Conservation (phyloP, 2,329 filamentous ascomycete species). For the Helotiales sp. region DNA sequence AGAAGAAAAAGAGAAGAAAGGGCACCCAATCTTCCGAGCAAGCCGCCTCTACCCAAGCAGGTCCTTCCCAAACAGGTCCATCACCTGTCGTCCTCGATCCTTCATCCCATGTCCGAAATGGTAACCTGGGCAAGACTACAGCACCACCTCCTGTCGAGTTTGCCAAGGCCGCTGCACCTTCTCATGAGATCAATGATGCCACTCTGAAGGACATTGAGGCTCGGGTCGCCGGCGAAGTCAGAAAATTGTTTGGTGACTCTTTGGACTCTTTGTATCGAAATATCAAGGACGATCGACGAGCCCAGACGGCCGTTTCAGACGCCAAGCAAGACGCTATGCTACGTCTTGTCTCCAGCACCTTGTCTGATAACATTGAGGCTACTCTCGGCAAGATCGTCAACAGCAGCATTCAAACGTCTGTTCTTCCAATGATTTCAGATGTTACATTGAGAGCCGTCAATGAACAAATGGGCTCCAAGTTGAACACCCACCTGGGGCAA, state of each 20-base stretch:
- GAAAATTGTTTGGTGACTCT: constrained; percentile 54
- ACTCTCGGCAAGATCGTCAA: constrained; percentile 51
- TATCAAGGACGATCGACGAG: constrained; percentile 66
- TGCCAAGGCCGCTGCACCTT: constrained; percentile 9
- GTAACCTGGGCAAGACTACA: constrained; percentile 24
- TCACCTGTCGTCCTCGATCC: constrained; percentile 33
- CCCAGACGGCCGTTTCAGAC: constrained; percentile 59
- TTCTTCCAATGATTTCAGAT: constrained; percentile 73
- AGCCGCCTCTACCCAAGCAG: constrained; percentile 11
- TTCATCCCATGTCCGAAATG: constrained; percentile 32
- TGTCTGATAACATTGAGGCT: constrained; percentile 67
- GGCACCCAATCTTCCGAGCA: constrained; percentile 41
- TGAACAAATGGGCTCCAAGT: constrained; percentile 67
- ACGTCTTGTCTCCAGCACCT: constrained; percentile 65
- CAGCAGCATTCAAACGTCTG: constrained; percentile 65
- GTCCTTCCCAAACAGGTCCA: constrained; percentile 21
- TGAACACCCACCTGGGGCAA: constrained; percentile 41
- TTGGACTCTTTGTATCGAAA: constrained; percentile 62
- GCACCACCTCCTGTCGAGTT: constrained; percentile 18
- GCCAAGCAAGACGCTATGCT: constrained; percentile 71
- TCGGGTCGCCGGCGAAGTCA: constrained; percentile 48
- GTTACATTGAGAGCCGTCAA: constrained; percentile 68
- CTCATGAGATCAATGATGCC: constrained; percentile 41
- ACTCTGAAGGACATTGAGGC: constrained; percentile 48
- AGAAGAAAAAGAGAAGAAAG: constrained; percentile 74